phyloP scores from a whole-genome alignment of 768 basidiomycete species.

The Gelatoporia subvermispora region DNA sequence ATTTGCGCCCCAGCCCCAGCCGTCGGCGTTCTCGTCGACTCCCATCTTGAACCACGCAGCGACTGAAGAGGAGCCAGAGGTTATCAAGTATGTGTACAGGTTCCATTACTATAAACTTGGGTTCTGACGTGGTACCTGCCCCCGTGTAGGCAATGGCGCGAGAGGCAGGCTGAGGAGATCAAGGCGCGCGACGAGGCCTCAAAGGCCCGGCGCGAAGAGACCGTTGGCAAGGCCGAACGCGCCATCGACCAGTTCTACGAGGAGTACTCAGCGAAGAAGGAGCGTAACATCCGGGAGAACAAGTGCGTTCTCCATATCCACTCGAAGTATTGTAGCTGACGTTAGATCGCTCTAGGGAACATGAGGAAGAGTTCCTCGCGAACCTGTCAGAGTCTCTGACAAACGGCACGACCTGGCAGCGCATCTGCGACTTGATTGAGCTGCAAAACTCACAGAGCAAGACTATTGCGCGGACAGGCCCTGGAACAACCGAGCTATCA shows the following conservation, averaged over 20 bases:
- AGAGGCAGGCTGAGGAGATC: constrained; percentile 81
- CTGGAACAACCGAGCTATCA: constrained; percentile 83
- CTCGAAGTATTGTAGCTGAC: not conserved
- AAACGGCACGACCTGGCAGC: constrained; percentile 92
- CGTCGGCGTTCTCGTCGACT: constrained; percentile 63
- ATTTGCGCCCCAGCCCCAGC: constrained; percentile 75
- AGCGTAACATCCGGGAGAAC: constrained; percentile 88
- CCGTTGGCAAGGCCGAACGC: constrained; percentile 76
- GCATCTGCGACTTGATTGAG: constrained; percentile 81
- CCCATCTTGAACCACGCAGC: constrained; percentile 67
- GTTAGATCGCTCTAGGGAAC: constrained; percentile 51
- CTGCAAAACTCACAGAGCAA: constrained; percentile 97
- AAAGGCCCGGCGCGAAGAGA: constrained; percentile 73
- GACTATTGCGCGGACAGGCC: constrained; percentile 81
- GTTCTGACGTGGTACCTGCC: not conserved
- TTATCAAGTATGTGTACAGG: constrained; percentile 61
- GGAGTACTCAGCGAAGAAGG: constrained; percentile 83
- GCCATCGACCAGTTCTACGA: constrained; percentile 90
- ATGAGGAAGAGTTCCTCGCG: constrained; percentile 76
- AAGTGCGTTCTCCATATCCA: constrained; percentile 55
- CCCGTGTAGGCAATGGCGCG: constrained; percentile 71
- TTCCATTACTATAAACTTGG: not conserved
- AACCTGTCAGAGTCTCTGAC: constrained; percentile 73
- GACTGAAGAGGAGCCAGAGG: constrained; percentile 79
- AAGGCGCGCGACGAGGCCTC: constrained; percentile 77